Evolutionary conservation across 495 filamentous ascomycete genomes (phyloP), one percentile per base, ranked within the genome.

Genomic region (Antarctomyces pellizariae): DNA sequence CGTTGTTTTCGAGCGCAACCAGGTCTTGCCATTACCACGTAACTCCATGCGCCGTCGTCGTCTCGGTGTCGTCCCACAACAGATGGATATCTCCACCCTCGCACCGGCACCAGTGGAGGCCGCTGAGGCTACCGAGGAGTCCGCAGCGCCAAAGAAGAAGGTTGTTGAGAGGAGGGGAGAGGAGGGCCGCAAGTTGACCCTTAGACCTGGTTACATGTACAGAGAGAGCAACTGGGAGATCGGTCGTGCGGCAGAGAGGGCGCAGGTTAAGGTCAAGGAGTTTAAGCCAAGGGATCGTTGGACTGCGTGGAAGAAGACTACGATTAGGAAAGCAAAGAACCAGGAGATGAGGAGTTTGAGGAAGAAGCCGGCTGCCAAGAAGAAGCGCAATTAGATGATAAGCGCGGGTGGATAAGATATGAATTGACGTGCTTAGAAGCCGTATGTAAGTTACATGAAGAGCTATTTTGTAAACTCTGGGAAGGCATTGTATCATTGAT

Each of bases 221-320:
- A 63, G 77, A 32, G 71, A 83, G 53, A 57, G 65, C 28, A 91
- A 86, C 50, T 84, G 72, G 72, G 51, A 69, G 44, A 82, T 93
- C 52, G 83, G 80, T 29, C 52, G 66, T 9, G 57, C 57, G 12
- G 68, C 62, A 16, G 67, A 75, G 47, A 57, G 54, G 47, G 60
- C 58, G 16, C 54, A 57, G 11, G 52, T 67, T 21, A 52, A 48
- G 25, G 63, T 62, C 6, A 44, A 46, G 38, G 26, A 44, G 23
- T 71, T 60, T 39, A 52, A 66, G 28, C 54, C 46, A 7, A 50
- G 56, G 14, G 63, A 73, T 44, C 54, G 67, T 13, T 71, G 57
- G 48, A 39, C 57, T 38, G 67, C 68, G 5, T 71, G 69, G 70
- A 55, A 57, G 39, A 68, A 62, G 54, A 54, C 53, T 34, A 45